Base-by-base conservation (phyloP, 1,284 basidiomycete species). In the Trichosporon sp. region DNA sequence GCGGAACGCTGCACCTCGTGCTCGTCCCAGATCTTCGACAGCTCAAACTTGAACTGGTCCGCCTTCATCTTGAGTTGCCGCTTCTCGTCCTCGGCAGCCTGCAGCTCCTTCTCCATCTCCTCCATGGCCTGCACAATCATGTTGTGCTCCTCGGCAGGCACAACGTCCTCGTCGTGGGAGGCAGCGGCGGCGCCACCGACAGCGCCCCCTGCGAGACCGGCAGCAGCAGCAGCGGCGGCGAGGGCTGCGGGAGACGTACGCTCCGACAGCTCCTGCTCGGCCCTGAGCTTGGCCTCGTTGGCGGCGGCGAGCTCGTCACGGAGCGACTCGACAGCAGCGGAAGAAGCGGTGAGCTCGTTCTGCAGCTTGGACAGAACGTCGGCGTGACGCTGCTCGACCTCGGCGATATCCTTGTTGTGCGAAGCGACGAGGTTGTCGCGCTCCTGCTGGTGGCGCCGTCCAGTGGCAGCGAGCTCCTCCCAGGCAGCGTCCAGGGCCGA, bases 51-150 rank as follows among this genome's bases (percentile, higher is more conserved):
- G 21, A 77, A 76, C 74, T 81, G 80, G 74, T 83, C 80, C 10
- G 79, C 78, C 68, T 78, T 78, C 75, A 83, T 80, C 76, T 82
- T 82, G 71, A 82, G 74, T 68, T 81, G 79, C 19, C 79, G 77
- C 59, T 80, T 78, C 69, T 80, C 76, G 54, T 83, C 80, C 71
- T 83, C 81, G 67, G 70, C 73, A 7, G 72, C 56, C 4, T 76
- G 74, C 5, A 83, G 72, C 7, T 75, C 74, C 51, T 71, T 73
- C 68, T 82, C 80, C 81, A 81, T 78, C 74, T 82, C 80, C 70
- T 76, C 75, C 68, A 82, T 75, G 10, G 75, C 67, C 32, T 79
- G 74, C 10, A 78, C 74, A 19, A 80, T 80, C 63, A 70, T 74
- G 59, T 75, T 71, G 46, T 79, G 72, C 48, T 73, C 75, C 67